These are phyloP conservation scores for Mantamonas sphyraenae DNA, from an alignment of 78 protist species.

Conservation along the genomic window DNA sequence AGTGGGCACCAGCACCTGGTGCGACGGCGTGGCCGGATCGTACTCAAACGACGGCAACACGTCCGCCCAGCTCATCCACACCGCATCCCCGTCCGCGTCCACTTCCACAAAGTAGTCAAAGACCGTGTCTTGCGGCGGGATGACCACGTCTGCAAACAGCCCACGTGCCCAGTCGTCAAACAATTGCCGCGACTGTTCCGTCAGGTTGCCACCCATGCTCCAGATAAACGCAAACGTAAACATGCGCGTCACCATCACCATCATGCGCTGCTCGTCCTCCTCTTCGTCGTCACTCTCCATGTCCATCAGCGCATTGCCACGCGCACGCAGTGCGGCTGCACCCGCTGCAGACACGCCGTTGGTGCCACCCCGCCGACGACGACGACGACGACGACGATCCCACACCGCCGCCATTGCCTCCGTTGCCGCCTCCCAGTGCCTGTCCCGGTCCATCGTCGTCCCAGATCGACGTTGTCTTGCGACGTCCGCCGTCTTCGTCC, in stretches of 20 bases:
- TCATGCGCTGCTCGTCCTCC: too few relatives aligned
- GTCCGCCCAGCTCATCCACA: conserved; percentile 19
- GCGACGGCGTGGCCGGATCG: conserved; percentile 16
- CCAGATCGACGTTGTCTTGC: too few relatives aligned
- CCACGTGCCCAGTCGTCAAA: conserved; percentile 38
- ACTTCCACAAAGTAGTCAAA: conserved; percentile 28
- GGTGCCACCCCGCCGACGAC: too few relatives aligned
- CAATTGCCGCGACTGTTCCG: background rate
- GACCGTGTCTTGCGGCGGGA: conserved; percentile 6
- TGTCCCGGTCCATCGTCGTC: too few relatives aligned
- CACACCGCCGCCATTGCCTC: too few relatives aligned
- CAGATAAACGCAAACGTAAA: conserved; percentile 47
- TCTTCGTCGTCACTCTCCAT: too few relatives aligned
- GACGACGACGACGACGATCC: too few relatives aligned
- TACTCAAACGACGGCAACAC: conserved; percentile 9
- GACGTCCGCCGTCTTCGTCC: background rate
- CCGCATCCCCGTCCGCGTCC: too few relatives aligned
- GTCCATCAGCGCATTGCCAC: background rate
- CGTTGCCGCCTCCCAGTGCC: too few relatives aligned
- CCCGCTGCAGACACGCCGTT: too few relatives aligned
- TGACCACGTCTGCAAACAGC: background rate
- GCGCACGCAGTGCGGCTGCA: too few relatives aligned
- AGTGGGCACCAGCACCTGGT: conserved; percentile 33
- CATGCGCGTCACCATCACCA: too few relatives aligned
- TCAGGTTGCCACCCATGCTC: conserved; percentile 60